Evolutionary conservation across 2,329 filamentous ascomycete species (phyloP), one percentile per base, ranked within the genome.

Genomic region (Didymosphaeria variabile): DNA sequence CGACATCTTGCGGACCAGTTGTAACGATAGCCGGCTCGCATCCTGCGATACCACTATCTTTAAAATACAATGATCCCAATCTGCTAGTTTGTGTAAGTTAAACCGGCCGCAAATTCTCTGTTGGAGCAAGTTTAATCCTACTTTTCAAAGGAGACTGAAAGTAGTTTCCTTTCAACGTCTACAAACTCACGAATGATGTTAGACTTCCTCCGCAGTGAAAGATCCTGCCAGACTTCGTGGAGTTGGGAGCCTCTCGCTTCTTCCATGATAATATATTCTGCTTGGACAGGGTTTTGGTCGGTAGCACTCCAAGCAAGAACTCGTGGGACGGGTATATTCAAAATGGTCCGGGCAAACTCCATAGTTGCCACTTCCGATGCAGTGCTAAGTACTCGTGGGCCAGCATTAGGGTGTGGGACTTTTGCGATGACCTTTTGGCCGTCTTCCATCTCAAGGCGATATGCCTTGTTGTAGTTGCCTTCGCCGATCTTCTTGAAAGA

Each of bases 241-340:
- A 72, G 67, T 55, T 66, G 69, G 38, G 58, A 59, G 10, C 72
- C 69, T 61, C 42, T 62, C n/a, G 68, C 72, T 68, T 71, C 66
- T 63, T 74, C 71, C 71, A 73, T 74, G 59, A 75, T 70, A 19
- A 75, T 75, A 44, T 74, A 75, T 68, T 75, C 72, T 47, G 71
- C 61, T 40, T 64, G 55, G 23, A 75, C 67, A 53, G 71, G 65
- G 46, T 72, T 73, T 40, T 69, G 40, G n/a, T 61, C 58, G 21
- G 60, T 62, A 46, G 67, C 65, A 59, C 61, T 70, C 70, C 68
- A 75, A 47, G 63, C 65, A 40, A 73, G 63, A 29, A 75, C 65
- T 58, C 61, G 60, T 46, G 72, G 72, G 29, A 71, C 67, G 2
- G 71, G 70, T 57, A 76, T 34, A 52, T 62, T 55, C 53, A 72